Evolutionary conservation across 129 eudicot genomes (phyloP), one percentile per base, ranked within the genome.

Genomic region (Deinandra increscens): DNA sequence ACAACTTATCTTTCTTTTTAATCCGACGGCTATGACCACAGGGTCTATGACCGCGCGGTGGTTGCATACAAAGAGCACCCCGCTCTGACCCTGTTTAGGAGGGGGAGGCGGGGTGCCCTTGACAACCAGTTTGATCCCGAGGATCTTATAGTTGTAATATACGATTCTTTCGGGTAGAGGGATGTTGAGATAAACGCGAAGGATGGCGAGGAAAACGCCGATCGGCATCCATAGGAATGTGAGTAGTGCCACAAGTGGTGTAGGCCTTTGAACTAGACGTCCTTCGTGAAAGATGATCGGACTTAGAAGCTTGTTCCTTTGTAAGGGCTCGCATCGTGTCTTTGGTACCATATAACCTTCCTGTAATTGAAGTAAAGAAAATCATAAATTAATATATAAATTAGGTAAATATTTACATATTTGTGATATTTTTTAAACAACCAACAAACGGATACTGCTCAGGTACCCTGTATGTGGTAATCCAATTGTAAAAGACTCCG

Each of bases 241-340:
- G 14, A 88, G 70, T 10, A 91, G 58, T 0, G 96, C 87, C 13
- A 85, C 78, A 5, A 84, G 13, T 1, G 97, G 97, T 0, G 93
- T 88, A 26, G 97, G 97, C 29, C 85, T 78, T 69, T 86, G 90
- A 45, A 86, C 96, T 22, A 91, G 43, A 50, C 97, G 91, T 4
- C 97, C 97, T 69, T 91, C 97, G 26, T 91, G 97, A 50, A 88
- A 91, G 46, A 88, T 91, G 13, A 88, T 80, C 14, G 93, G 91
- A 58, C 93, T 71, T 59, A 83, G 73, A 38, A 91, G 96, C 75
- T 85, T 84, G 82, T 83, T 71, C 66, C 74, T 74, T 45, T 90
- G 88, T 34, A 91, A 70, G 15, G 96, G 87, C 55, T 79, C 86
- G 4, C 73, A 54, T 22, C 69, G 78, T 68, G 78, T 75, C 67